Percentiles rank a stretch among this genome's conserved stretches.
Evolutionary conservation across 2,329 filamentous ascomycete genomes (phyloP).

Genomic region (Nectriaceae sp.): DNA sequence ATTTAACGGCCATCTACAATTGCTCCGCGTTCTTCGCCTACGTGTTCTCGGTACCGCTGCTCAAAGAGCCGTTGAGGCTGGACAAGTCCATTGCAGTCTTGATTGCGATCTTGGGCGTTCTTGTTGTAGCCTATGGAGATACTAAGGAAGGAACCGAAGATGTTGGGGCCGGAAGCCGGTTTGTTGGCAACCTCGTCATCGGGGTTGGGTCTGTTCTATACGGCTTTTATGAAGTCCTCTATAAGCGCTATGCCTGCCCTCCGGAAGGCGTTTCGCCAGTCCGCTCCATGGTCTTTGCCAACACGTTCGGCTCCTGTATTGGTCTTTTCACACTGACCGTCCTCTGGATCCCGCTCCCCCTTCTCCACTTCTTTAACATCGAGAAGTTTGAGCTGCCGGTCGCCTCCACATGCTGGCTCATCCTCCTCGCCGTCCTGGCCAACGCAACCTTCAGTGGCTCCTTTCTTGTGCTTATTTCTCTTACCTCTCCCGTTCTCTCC

Average conservation of each 20-base stretch:
- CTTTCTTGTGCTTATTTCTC: slow-evolving; percentile 88
- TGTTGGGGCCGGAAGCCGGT: slow-evolving; percentile 64
- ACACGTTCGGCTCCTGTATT: slow-evolving; percentile 85
- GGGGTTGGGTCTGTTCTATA: slow-evolving; percentile 89
- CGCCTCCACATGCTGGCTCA: slow-evolving; percentile 76
- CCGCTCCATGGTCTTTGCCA: slow-evolving; percentile 96
- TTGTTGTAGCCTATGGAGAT: slow-evolving; percentile 95
- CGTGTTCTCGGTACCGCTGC: slow-evolving; percentile 87
- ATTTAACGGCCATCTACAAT: slow-evolving; percentile 98
- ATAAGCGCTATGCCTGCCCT: slow-evolving; percentile 91
- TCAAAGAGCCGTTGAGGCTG: slow-evolving; percentile 79
- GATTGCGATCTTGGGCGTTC: slow-evolving; percentile 84
- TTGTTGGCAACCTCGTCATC: slow-evolving; percentile 89
- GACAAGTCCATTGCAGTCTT: slow-evolving; percentile 87
- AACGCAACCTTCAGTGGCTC: slow-evolving; percentile 93
- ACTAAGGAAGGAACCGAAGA: slow-evolving; percentile 43
- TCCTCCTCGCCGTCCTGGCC: slow-evolving; percentile 77
- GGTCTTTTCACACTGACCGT: slow-evolving; percentile 83
- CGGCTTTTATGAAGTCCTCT: slow-evolving; percentile 94
- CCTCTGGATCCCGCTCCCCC: slow-evolving; percentile 87
- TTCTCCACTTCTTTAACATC: slow-evolving; percentile 76
- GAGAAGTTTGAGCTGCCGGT: slow-evolving; percentile 83
- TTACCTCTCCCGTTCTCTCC: slow-evolving; percentile 89
- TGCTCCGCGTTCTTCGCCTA: slow-evolving; percentile 99
- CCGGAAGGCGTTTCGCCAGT: slow-evolving; percentile 82